Evolutionary conservation across 768 basidiomycete species (phyloP).

Genomic region (Agaricus subrufescens): DNA sequence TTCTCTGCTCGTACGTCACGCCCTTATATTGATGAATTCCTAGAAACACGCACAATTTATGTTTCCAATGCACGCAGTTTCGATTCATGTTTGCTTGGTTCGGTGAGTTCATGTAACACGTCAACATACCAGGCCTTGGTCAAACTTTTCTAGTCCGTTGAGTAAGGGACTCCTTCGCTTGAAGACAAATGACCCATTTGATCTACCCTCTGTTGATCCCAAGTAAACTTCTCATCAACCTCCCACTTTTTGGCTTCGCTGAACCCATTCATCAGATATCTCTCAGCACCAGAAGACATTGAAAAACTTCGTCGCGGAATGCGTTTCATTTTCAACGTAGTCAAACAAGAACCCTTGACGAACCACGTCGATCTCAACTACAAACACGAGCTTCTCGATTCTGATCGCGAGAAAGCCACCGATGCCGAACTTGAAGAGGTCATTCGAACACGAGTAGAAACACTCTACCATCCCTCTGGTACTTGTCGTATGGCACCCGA

Average conservation of each 20-base stretch:
- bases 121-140: background rate
- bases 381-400: conserved; percentile 30
- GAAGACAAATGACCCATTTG: conserved; percentile 33
- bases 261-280: conserved; percentile 25
- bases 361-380: conserved; percentile 25
- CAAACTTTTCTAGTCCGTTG: conserved; percentile 22
- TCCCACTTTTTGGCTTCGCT: background rate
- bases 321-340: conserved; percentile 28
- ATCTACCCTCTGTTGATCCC: conserved; percentile 32
- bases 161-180: conserved; percentile 33
- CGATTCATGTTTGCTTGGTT: conserved; percentile 32
- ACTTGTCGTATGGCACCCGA: conserved; percentile 42
- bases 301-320: conserved; percentile 34
- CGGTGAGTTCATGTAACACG: conserved; percentile 19
- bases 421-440: conserved; percentile 36
- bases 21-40: background rate
- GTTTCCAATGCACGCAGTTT: conserved; percentile 34
- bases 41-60: conserved; percentile 32
- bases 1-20: background rate
- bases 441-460: conserved; percentile 36
- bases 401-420: conserved; percentile 24
- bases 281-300: conserved; percentile 31
- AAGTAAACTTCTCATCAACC: conserved; percentile 21
- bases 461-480: conserved; percentile 40
- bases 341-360: conserved; percentile 29